Conservation (phyloP, 768 basidiomycete genomes). For the Dacryopinax primogenitus region DNA sequence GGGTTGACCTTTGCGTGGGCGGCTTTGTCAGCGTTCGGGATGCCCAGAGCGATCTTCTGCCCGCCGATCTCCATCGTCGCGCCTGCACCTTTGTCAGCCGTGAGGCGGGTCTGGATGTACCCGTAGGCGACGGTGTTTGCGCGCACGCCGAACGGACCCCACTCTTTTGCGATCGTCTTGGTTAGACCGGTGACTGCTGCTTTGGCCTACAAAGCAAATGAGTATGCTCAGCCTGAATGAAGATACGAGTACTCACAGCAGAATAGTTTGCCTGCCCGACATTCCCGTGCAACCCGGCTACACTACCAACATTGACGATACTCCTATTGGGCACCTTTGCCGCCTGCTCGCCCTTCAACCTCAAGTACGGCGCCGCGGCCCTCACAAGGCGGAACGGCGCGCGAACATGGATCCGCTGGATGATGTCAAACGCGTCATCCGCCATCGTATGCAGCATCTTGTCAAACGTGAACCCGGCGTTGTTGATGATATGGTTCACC, state of each 20-base stretch:
- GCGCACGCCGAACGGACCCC: constrained; percentile 71
- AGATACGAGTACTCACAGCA: constrained; percentile 24
- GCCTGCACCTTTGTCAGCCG: constrained; percentile 66
- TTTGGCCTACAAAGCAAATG: constrained; percentile 35
- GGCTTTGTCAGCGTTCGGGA: constrained; percentile 43
- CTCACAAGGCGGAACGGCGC: constrained; percentile 77
- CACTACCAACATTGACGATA: constrained; percentile 71
- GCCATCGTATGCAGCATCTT: constrained; percentile 81
- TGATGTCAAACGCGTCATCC: constrained; percentile 70
- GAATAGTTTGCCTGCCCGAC: constrained; percentile 78
- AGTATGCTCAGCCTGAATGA: too few species aligned
- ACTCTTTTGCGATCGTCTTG: constrained; percentile 79
- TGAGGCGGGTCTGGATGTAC: constrained; percentile 63
- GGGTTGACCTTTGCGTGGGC: constrained; percentile 26
- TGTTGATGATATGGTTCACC: constrained; percentile 79
- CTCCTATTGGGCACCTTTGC: constrained; percentile 42
- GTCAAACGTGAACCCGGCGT: constrained; percentile 71
- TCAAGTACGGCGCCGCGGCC: constrained; percentile 74
- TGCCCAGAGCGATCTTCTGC: constrained; percentile 70
- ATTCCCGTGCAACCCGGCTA: constrained; percentile 72
- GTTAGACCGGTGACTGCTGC: constrained; percentile 65
- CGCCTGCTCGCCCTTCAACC: constrained; percentile 50
- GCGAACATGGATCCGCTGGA: constrained; percentile 71
- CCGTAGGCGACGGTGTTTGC: constrained; percentile 74
- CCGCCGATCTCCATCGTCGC: constrained; percentile 65